Percentiles rank a stretch among this genome's conserved stretches.
Conservation (phyloP, 805 yeast species). For the Wickerhamomyces strasburgensis region DNA sequence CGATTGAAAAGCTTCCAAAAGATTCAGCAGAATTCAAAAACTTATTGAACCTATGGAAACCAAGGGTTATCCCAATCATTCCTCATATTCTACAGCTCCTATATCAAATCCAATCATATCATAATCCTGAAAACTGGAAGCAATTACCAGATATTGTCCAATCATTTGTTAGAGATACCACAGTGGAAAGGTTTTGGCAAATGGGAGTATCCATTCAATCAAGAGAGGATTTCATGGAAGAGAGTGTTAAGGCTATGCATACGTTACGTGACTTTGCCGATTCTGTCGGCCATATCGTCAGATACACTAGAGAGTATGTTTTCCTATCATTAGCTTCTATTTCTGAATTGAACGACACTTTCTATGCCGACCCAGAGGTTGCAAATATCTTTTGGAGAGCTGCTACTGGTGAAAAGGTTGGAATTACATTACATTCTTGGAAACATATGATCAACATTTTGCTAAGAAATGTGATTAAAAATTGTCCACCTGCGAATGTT, state of each 20-base stretch:
- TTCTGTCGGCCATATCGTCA: slow-evolving; percentile 90
- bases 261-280: slow-evolving; percentile 96
- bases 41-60: slow-evolving; percentile 80
- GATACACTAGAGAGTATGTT: slow-evolving; percentile 96
- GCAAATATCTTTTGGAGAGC: slow-evolving; percentile 79
- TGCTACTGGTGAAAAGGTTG: slow-evolving; percentile 65
- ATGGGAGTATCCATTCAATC: slow-evolving; percentile 94
- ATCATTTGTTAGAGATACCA: slow-evolving; percentile 82
- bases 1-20: slow-evolving; percentile 85
- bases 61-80: slow-evolving; percentile 84
- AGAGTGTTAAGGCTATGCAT: slow-evolving; percentile 88
- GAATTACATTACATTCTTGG: slow-evolving; percentile 94
- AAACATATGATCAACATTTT: slow-evolving; percentile 92
- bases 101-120: slow-evolving; percentile 90
- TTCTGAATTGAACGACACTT: slow-evolving; percentile 81
- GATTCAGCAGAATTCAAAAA: slow-evolving; percentile 65
- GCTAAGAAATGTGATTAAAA: slow-evolving; percentile 76
- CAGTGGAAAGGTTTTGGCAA: slow-evolving; percentile 96
- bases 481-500: slow-evolving; percentile 74
- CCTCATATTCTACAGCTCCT: slow-evolving; percentile 86
- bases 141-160: slow-evolving; percentile 86
- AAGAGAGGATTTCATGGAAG: slow-evolving; percentile 90
- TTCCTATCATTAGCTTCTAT: slow-evolving; percentile 85
- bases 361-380: slow-evolving; percentile 80
- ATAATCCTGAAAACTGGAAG: slow-evolving; percentile 88